These are phyloP conservation scores for Lignosus rhinocerotis DNA, from an alignment of 1,284 basidiomycete species.

Conservation along the genomic window DNA sequence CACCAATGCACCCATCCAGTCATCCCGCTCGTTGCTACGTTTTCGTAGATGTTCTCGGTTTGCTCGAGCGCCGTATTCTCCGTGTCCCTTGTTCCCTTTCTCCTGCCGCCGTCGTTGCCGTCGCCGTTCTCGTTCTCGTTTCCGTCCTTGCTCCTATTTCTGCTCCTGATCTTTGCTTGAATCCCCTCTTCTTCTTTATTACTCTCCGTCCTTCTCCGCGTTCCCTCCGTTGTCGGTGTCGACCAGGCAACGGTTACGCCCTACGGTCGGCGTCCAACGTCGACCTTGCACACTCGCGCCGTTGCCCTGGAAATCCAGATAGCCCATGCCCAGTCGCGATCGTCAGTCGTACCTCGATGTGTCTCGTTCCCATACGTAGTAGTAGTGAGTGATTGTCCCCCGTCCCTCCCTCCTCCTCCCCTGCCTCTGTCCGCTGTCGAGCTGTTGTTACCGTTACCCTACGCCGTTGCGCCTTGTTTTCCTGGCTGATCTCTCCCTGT, in stretches of 20 bases:
- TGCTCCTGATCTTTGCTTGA: not conserved
- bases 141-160: not conserved
- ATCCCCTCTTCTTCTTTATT: not conserved
- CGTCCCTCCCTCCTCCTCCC: not conserved
- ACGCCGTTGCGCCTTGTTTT: conserved; percentile 19
- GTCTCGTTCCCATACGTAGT: not conserved
- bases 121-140: not conserved
- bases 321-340: not conserved
- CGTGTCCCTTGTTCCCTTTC: not conserved
- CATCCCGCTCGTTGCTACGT: not conserved
- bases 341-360: not conserved
- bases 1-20: conserved; percentile 3
- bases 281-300: not conserved
- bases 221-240: not conserved
- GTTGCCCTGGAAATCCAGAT: not conserved
- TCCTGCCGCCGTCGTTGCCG: not conserved
- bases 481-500: conserved; percentile 2
- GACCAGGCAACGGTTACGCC: not conserved
- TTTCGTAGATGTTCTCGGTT: conserved; percentile 1
- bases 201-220: not conserved
- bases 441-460: conserved; percentile 21
- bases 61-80: not conserved
- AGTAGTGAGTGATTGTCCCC: not conserved
- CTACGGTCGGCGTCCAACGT: not conserved
- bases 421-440: conserved; percentile 13